Evolutionary conservation across 2,329 filamentous ascomycete genomes (phyloP).

Genomic region (Fusarium hainanense): DNA sequence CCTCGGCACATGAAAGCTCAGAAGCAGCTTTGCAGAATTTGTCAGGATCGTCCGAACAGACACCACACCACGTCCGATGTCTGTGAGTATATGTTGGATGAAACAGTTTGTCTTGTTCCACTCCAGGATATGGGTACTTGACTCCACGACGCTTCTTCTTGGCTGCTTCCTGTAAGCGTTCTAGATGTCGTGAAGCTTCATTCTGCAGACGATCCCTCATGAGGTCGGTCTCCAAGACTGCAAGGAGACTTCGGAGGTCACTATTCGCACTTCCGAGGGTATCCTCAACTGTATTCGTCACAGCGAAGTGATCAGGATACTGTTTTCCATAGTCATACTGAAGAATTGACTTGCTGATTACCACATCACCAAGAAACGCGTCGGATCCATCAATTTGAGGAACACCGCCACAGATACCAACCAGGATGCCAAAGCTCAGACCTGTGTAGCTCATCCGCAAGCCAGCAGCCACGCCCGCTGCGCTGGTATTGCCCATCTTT

Average conservation of each 20-base stretch:
- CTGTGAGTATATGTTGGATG: not conserved
- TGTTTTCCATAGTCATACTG: constrained; percentile 1
- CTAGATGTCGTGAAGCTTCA: not conserved
- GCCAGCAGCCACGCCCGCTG: constrained; percentile 41
- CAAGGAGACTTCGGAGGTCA: not conserved
- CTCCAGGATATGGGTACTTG: not conserved
- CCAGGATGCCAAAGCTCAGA: constrained; percentile 51
- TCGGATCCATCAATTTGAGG: constrained; percentile 21
- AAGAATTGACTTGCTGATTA: not conserved
- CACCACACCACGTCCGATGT: not conserved
- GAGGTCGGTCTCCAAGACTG: not conserved
- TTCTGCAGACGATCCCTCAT: not conserved
- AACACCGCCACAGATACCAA: constrained; percentile 55
- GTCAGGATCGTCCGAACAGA: not conserved
- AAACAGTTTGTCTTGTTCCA: not conserved
- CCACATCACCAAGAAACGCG: not conserved
- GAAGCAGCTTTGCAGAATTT: not conserved
- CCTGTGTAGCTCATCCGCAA: constrained; percentile 49
- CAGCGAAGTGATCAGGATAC: not conserved
- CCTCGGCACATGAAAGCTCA: not conserved
- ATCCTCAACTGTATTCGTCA: not conserved
- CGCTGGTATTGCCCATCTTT: constrained; percentile 45
- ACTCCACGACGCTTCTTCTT: not conserved
- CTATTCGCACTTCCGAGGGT: not conserved
- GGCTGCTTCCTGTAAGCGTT: not conserved